Base-by-base conservation (phyloP, 352 stramenopile species). In the Globisporangium ultimum region DNA sequence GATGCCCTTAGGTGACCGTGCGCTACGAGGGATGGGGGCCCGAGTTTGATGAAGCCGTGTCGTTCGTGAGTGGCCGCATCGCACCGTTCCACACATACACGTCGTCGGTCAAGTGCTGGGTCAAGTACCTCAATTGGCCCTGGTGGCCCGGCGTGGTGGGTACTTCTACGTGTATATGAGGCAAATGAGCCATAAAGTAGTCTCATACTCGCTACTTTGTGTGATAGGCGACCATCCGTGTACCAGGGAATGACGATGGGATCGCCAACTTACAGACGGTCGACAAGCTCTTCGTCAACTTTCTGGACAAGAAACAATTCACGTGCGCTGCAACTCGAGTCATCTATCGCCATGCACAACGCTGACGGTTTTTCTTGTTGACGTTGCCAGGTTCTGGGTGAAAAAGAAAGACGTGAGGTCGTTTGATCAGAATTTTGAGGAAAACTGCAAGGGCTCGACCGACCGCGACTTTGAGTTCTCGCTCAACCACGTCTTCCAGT, bases 11-110 rank as follows among this genome's bases (percentile, higher is more conserved):
- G 78, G 73, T 89, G 8, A 68, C 86, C 46, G 70, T 92, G 28
- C 72, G 65, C 10, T 93, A 91, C 58, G 83, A 93, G 28, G 83
- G 83, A 4, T 93, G 83, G 83, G 57, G 58, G 1, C 3, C 59
- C 1, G 66, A 77, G 38, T 91, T 75, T 49, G 70, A 91, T 56
- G 83, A 93, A 50, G 63, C 87, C 28, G 68, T 91, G 36, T 42
- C 38, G 11, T 48, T 91, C 24, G 64, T 84, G 54, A 80, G 76
- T 58, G 61, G 75, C 40, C 77, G 81, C 17, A 71, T 91, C 15
- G 84, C 80, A 10, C 84, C 84, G 11, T 91, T 83, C 61, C 75
- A 93, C 53, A 88, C 80, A 22, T 93, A 84, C 56, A 93, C 84
- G 47, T 90, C 70, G 79, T 61, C 67, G 7, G 80, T 91, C 61